A percentile compares a stretch with the other conserved stretches of the same genome.
Conservation (phyloP, 768 basidiomycete species). For the Leccinum incarnatum region DNA sequence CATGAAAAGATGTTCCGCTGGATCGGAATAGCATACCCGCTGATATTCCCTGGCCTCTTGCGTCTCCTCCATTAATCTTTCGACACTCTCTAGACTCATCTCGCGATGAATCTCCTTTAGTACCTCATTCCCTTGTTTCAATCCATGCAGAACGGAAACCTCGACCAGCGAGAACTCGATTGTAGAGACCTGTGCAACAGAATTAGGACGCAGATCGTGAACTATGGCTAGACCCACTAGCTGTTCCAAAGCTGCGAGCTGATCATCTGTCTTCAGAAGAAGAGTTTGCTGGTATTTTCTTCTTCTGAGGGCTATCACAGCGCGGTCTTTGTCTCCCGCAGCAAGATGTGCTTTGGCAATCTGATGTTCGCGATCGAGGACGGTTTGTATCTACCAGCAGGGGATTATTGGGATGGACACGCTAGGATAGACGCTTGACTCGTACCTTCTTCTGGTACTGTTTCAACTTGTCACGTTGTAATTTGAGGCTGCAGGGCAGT, state of each 20-base stretch:
- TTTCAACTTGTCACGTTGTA: conserved; percentile 92
- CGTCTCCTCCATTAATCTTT: conserved; percentile 90
- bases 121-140: conserved; percentile 92
- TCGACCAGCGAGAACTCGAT: conserved; percentile 97
- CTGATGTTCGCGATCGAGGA: conserved; percentile 84
- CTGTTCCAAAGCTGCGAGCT: conserved; percentile 85
- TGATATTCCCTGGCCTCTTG: conserved; percentile 92
- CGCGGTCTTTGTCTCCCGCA: conserved; percentile 82
- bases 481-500: conserved; percentile 66
- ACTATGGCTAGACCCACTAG: conserved; percentile 51
- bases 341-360: conserved; percentile 84
- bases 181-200: conserved; percentile 69
- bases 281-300: conserved; percentile 93
- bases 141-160: conserved; percentile 86
- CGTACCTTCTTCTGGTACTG: conserved; percentile 92
- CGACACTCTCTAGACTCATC: conserved; percentile 89
- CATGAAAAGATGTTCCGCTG: background rate
- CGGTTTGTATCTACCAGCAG: conserved; percentile 66
- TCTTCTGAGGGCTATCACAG: conserved; percentile 81
- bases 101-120: conserved; percentile 93
- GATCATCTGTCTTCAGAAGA: conserved; percentile 82
- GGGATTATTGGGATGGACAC: background rate
- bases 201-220: background rate
- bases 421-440: conserved; percentile 11
- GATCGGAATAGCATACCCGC: conserved; percentile 46